phyloP scores from a whole-genome alignment of 257 asterid genomes.

The Plantago ovata region DNA sequence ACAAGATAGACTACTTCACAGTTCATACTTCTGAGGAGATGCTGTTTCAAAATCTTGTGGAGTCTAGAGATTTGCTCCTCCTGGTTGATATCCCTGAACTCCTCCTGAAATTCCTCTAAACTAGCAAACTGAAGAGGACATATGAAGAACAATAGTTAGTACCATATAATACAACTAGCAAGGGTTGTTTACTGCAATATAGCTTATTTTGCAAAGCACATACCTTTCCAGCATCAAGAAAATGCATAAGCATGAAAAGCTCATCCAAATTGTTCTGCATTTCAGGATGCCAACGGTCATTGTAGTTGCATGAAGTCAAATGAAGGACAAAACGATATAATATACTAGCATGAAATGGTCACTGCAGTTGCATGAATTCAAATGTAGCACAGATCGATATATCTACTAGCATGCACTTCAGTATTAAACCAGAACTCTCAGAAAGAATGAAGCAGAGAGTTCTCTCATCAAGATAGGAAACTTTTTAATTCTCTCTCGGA shows the following conservation, averaged over 20 bases:
- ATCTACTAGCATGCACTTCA: too few relatives aligned
- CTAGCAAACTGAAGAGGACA: slow-evolving; percentile 68
- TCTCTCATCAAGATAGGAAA: too few relatives aligned
- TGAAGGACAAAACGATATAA: too few relatives aligned
- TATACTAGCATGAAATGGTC: too few relatives aligned
- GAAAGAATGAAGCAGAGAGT: too few relatives aligned
- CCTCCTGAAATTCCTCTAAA: slow-evolving; percentile 94
- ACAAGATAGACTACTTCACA: slow-evolving; percentile 33
- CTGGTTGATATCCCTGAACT: slow-evolving; percentile 95
- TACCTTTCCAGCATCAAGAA: slow-evolving; percentile 99
- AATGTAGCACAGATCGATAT: background rate
- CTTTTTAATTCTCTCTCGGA: too few relatives aligned
- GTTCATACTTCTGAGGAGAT: slow-evolving; percentile 95
- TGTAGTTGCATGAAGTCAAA: slow-evolving; percentile 18
- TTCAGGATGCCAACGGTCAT: too few relatives aligned
- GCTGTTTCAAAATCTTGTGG: slow-evolving; percentile 96
- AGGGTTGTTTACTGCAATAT: background rate
- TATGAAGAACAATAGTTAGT: background rate
- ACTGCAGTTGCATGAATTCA: slow-evolving; percentile 19
- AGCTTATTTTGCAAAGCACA: slow-evolving; percentile 10
- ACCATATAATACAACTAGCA: background rate
- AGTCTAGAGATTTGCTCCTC: slow-evolving; percentile 98
- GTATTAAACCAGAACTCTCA: too few relatives aligned
- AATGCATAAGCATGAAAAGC: slow-evolving; percentile 99
- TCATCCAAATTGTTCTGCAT: slow-evolving; percentile 99